Conservation (phyloP, 768 basidiomycete species). For the Auricularia cornea region DNA sequence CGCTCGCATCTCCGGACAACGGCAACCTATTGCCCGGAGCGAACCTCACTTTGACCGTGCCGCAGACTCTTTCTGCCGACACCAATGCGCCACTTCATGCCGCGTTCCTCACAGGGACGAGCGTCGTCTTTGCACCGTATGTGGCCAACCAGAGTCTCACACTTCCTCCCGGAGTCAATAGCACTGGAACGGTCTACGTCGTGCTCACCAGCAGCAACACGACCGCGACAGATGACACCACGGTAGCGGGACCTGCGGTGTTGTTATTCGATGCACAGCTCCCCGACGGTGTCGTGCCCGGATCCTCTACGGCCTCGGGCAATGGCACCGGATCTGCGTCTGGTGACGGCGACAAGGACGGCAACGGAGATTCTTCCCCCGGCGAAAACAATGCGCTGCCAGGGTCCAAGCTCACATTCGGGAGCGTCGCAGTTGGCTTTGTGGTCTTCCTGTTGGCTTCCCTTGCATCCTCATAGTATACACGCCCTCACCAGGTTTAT, state of each 20-base stretch:
- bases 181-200: slow-evolving; percentile 42
- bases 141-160: slow-evolving; percentile 22
- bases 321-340: not conserved
- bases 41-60: slow-evolving; percentile 19
- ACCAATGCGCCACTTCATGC: slow-evolving; percentile 27
- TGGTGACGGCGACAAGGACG: not conserved
- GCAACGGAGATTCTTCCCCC: not conserved
- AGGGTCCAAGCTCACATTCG: no score
- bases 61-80: slow-evolving; percentile 6
- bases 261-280: slow-evolving; percentile 31
- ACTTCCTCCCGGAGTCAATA: slow-evolving; percentile 33
- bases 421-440: no score
- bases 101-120: slow-evolving; percentile 43
- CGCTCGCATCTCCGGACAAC: slow-evolving; percentile 15
- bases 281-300: slow-evolving; percentile 7
- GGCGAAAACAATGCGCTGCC: not conserved
- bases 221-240: slow-evolving; percentile 36
- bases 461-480: no score
- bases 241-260: slow-evolving; percentile 50
- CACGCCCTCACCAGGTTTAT: no score
- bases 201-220: slow-evolving; percentile 34
- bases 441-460: no score
- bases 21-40: slow-evolving; percentile 20
- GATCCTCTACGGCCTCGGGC: not conserved
- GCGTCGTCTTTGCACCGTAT: slow-evolving; percentile 30